These are phyloP conservation scores for Stagonosporopsis rhizophila DNA, from an alignment of 2,329 filamentous ascomycete genomes.

Conservation along the genomic window DNA sequence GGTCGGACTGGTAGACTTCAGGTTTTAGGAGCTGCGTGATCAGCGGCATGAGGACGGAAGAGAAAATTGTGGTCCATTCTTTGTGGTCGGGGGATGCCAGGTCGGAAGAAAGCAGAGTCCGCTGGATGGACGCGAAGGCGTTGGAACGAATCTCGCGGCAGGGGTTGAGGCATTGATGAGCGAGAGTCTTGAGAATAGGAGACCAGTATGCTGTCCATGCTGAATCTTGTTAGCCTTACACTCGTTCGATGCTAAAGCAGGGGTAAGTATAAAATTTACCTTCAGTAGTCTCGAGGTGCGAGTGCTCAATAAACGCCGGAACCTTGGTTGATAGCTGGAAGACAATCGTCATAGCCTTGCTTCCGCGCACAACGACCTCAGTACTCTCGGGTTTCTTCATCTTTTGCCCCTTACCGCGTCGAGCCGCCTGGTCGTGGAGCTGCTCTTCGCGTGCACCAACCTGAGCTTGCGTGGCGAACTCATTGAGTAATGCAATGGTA, in stretches of 20 bases:
- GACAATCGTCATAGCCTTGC: slow-evolving; percentile 81
- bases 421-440: slow-evolving; percentile 64
- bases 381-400: slow-evolving; percentile 66
- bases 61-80: slow-evolving; percentile 95
- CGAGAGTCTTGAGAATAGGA: slow-evolving; percentile 88
- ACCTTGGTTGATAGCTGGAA: slow-evolving; percentile 83
- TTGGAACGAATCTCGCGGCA: slow-evolving; percentile 91
- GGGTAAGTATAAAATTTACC: slow-evolving; percentile 55
- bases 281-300: slow-evolving; percentile 86
- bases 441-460: slow-evolving; percentile 75
- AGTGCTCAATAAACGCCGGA: slow-evolving; percentile 87
- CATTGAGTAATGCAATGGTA: slow-evolving; percentile 81
- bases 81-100: slow-evolving; percentile 83
- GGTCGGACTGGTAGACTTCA: slow-evolving; percentile 91
- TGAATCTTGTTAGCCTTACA: slow-evolving; percentile 40
- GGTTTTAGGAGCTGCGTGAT: slow-evolving; percentile 88
- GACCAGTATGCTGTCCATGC: slow-evolving; percentile 99
- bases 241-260: neutral
- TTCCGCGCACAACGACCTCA: slow-evolving; percentile 76
- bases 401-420: slow-evolving; percentile 61
- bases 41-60: slow-evolving; percentile 90
- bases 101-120: slow-evolving; percentile 83
- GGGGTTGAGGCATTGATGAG: slow-evolving; percentile 89
- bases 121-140: slow-evolving; percentile 84
- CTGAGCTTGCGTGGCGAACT: slow-evolving; percentile 85